Conservation (phyloP, 2,329 filamentous ascomycete species). For the Fusarium setosum region DNA sequence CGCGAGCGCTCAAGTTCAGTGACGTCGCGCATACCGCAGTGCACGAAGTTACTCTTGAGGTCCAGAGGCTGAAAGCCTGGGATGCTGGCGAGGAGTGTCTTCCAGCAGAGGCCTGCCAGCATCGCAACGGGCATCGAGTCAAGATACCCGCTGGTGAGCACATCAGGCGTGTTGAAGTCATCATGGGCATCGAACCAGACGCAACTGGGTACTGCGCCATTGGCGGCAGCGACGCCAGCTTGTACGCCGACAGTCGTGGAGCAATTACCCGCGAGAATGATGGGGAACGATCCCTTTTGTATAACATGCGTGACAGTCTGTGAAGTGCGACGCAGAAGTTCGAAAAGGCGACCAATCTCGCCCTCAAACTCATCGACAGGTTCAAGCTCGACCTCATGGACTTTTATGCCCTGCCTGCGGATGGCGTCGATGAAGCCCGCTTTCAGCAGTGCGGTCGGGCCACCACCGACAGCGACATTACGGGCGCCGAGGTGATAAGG, state of each 20-base stretch:
- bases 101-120: constrained; percentile 41
- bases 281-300: constrained; percentile 46
- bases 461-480: constrained; percentile 51
- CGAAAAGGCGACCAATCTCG: constrained; percentile 53
- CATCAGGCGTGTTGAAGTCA: constrained; percentile 49
- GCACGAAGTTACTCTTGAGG: constrained; percentile 28
- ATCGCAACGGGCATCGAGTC: constrained; percentile 45
- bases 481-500: constrained; percentile 54
- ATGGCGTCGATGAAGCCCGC: constrained; percentile 45
- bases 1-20: constrained; percentile 44
- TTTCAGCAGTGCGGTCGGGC: constrained; percentile 47
- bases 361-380: constrained; percentile 51
- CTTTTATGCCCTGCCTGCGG: constrained; percentile 32
- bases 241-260: constrained; percentile 49
- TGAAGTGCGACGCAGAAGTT: constrained; percentile 52
- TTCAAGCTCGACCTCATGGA: constrained; percentile 40
- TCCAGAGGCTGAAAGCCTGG: constrained; percentile 36
- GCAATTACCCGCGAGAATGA: constrained; percentile 54
- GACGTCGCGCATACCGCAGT: constrained; percentile 44
- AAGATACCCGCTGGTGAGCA: constrained; percentile 40
- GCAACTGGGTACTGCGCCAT: constrained; percentile 41
- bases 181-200: constrained; percentile 58
- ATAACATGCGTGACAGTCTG: constrained; percentile 43
- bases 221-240: constrained; percentile 44
- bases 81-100: constrained; percentile 29